Evolutionary conservation across 2,329 filamentous ascomycete genomes (phyloP), one percentile per base, ranked within the genome.

Genomic region (Fusarium nelsonii): DNA sequence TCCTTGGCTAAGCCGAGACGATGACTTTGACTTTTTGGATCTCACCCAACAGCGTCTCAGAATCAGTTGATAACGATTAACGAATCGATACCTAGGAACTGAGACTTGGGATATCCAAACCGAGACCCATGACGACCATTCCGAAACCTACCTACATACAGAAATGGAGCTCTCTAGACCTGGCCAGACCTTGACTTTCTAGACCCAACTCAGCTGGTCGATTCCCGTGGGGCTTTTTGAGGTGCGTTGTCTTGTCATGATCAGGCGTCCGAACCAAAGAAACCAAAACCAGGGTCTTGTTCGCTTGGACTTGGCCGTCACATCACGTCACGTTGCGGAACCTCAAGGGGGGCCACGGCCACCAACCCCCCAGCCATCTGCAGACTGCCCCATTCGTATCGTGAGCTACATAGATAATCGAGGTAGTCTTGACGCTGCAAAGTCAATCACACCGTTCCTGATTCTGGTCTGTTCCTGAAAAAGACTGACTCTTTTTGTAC

Each of bases 321-420:
- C 63, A 43, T 69, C 66, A 69, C 65, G 44, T 65, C 65, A 65
- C 65, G 61, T 65, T 56, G 41, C 58, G 39, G 45, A 45, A 45
- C 2, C 43, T 32, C 7, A 45, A 45, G 43, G 30, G 41, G 26
- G 16, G 45, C 54, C 32, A 30, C 33, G 53, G 46, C 16, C 23
- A 23, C 23, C 23, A 23, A 11, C 20, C 43, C 28, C 46, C 55
- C 58, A 60, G 55, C 44, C 48, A 40, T 39, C 48, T 40, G 43
- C 51, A n/a, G 30, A 8, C 34, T 48, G 57, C 57, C 46, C 58
- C 44, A 44, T 58, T 52, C 36, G 52, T 46, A 49, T 44, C 28
- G 26, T 53, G 53, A 53, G 36, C 53, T 23, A 23, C 23, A 23
- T 50, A 63, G 54, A 44, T 57, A 45, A 50, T 63, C 33, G 50